A percentile compares a stretch with the other conserved stretches of the same genome.
These are phyloP conservation scores for Pseudodiploospora longispora DNA, from an alignment of 2,329 filamentous ascomycete genomes.

Conservation along the genomic window DNA sequence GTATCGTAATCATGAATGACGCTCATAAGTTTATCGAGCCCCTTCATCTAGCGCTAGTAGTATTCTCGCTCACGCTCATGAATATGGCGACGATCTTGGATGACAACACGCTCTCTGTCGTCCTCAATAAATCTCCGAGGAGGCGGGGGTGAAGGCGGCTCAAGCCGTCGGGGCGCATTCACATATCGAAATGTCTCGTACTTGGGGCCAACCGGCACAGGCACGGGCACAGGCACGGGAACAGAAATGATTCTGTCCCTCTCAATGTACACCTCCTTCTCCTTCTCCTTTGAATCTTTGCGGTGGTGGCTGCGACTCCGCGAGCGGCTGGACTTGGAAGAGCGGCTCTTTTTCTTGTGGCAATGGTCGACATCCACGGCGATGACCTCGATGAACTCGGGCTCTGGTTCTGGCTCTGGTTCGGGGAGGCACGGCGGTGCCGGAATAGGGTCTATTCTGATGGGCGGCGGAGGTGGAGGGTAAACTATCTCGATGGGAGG, in stretches of 20 bases:
- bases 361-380: constrained; percentile 28
- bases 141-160: constrained; percentile 22
- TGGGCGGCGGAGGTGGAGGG: constrained; percentile 13
- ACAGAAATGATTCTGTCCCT: constrained; percentile 40
- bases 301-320: not conserved
- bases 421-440: constrained; percentile 11
- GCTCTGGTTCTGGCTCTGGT: constrained; percentile 14
- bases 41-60: constrained; percentile 9
- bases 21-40: not conserved
- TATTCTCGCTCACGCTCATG: constrained; percentile 3
- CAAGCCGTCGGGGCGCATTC: constrained; percentile 34
- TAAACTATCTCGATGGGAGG: constrained; percentile 14
- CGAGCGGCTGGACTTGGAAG: constrained; percentile 15
- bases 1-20: too few relatives aligned
- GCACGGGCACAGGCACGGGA: constrained; percentile 32
- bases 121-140: constrained; percentile 23
- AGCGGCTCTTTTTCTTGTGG: constrained; percentile 14
- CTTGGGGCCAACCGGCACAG: constrained; percentile 28
- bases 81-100: constrained; percentile 15
- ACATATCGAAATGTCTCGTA: constrained; percentile 47
- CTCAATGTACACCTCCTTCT: constrained; percentile 42
- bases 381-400: constrained; percentile 29
- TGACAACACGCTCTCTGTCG: constrained; percentile 11
- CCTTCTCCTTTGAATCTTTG: not conserved
- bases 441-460: constrained; percentile 2